Evolutionary conservation across 176 grass and related monocot genomes (phyloP), one percentile per base, ranked within the genome.

Genomic region (Stipa capillata): DNA sequence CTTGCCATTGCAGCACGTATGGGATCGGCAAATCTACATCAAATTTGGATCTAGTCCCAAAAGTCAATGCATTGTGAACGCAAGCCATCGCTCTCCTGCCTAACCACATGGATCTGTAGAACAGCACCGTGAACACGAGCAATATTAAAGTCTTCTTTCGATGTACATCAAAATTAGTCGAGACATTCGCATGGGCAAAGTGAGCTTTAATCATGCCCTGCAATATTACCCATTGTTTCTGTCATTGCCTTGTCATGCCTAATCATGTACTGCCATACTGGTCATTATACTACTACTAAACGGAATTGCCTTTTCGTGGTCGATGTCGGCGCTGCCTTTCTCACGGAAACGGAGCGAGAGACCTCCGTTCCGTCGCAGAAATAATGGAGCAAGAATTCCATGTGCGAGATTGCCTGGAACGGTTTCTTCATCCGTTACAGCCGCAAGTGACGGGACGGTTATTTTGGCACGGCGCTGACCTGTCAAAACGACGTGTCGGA

Each of bases 41-140:
- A 18, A 43, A 24, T 67, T n/a, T n/a, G n/a, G 8, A 39, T 29
- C 24, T 50, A 35, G 21, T 14, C 31, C 25, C 53, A 29, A 56
- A 57, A 23, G 48, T 25, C 69, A 24, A 23, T 36, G 18, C 53
- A 42, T 8, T 66, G 77, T 81, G 60, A 81, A 32, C 50, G 31
- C 27, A 7, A 4, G 7, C 18, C 41, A 41, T 45, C 25, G 8
- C 61, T 32, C 41, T 49, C 23, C 41, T 86, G 78, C 84, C 77
- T 81, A 81, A 86, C 60, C 39, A 35, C 58, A 12, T 78, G 41
- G 31, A 69, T n/a, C n/a, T n/a, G n/a, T n/a, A n/a, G n/a, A n/a
- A n/a, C n/a, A n/a, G n/a, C n/a, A n/a, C n/a, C 6, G 5, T 66
- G 72, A 69, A 16, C 28, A 24, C 32, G 11, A 18, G 68, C 59